phyloP scores from a whole-genome alignment of 2,329 filamentous ascomycete genomes.

The Apiospora hydei region DNA sequence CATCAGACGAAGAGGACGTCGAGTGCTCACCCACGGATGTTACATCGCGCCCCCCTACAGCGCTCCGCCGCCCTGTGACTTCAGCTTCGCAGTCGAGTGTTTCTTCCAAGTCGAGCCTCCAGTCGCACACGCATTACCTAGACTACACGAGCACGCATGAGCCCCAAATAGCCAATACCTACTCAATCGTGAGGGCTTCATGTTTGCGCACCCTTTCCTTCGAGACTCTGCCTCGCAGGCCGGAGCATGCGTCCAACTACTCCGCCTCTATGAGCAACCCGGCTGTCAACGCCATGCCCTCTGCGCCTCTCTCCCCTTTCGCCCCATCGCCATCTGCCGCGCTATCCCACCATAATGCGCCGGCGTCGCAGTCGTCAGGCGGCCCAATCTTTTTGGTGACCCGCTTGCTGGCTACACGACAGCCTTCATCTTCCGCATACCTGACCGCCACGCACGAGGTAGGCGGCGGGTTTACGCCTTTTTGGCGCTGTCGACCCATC shows the following conservation, averaged over 20 bases:
- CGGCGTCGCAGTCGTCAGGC: conserved; percentile 59
- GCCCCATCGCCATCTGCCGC: conserved; percentile 39
- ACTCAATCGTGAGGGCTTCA: conserved; percentile 71
- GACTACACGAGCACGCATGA: conserved; percentile 75
- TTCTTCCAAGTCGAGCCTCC: conserved; percentile 56
- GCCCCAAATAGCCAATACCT: conserved; percentile 66
- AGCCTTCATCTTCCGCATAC: conserved; percentile 74
- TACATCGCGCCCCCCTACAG: conserved; percentile 41
- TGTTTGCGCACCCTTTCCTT: conserved; percentile 72
- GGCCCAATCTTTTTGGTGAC: conserved; percentile 76
- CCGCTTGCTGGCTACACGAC: conserved; percentile 71
- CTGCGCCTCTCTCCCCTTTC: conserved; percentile 46
- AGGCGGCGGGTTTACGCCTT: conserved; percentile 75
- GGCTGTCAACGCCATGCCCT: conserved; percentile 48
- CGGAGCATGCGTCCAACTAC: conserved; percentile 42
- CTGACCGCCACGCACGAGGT: conserved; percentile 71
- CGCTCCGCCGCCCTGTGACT: conserved; percentile 49
- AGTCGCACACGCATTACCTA: conserved; percentile 68
- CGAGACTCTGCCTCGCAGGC: conserved; percentile 68
- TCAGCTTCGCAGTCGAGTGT: conserved; percentile 61
- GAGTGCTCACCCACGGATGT: background rate
- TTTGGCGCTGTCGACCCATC: conserved; percentile 69
- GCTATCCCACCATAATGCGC: conserved; percentile 57
- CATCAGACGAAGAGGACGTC: conserved; percentile 52
- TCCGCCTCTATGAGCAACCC: conserved; percentile 41